A percentile compares a stretch with the other conserved stretches of the same genome.
Evolutionary conservation across 805 yeast species (phyloP).

Genomic region (Debaryomyces hansenii): DNA sequence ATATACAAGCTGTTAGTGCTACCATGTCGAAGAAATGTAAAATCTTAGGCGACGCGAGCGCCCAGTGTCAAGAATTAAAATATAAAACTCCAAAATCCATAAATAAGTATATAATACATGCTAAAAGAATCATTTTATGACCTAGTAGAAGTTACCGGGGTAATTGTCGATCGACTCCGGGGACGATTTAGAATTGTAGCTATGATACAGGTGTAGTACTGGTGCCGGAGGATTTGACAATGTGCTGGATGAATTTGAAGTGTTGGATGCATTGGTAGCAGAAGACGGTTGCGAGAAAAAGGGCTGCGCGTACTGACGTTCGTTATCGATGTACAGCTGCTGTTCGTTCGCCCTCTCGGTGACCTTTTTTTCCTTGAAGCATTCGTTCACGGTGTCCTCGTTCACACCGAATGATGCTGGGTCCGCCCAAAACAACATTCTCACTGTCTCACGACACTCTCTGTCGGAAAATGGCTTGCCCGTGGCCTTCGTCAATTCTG

Average conservation of each 20-base stretch:
- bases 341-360: constrained; percentile 32
- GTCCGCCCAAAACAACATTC: constrained; percentile 52
- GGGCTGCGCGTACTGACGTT: constrained; percentile 9
- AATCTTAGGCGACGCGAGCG: not conserved
- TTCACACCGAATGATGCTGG: constrained; percentile 60
- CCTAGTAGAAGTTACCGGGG: not conserved
- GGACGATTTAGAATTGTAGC: not conserved
- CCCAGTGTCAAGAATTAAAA: not conserved
- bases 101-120: too few species aligned
- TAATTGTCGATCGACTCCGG: not conserved
- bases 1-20: not conserved
- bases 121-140: not conserved
- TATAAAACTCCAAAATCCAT: not conserved
- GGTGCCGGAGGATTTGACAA: too few species aligned
- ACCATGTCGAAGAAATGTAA: not conserved
- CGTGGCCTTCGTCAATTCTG: constrained; percentile 56
- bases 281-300: not conserved
- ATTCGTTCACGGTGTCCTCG: constrained; percentile 44
- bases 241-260: too few species aligned
- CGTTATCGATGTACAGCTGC: constrained; percentile 6
- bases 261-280: not conserved
- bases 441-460: constrained; percentile 56
- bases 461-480: constrained; percentile 51
- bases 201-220: not conserved
- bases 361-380: constrained; percentile 34